A percentile compares a stretch with the other conserved stretches of the same genome.
phyloP scores from a whole-genome alignment of 371 early-diverging fungal genomes.

The Chytridium lagenaria region DNA sequence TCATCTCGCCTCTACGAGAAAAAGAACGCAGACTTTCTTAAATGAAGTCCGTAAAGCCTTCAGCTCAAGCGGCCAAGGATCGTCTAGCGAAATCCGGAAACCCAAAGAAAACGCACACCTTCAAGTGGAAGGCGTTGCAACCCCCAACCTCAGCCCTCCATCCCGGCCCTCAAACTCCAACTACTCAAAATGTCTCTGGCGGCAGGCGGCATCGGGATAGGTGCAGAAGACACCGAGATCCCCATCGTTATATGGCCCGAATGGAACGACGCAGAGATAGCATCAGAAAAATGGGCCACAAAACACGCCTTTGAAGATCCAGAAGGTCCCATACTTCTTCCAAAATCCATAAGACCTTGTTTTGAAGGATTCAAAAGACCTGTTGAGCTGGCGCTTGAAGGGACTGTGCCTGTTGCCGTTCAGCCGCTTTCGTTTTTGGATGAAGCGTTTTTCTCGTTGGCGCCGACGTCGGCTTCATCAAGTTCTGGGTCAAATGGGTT shows the following conservation, averaged over 20 bases:
- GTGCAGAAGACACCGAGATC: conserved; percentile 35
- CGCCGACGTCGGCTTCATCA: conserved; percentile 16
- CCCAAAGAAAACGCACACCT: conserved; percentile 39
- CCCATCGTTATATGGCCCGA: conserved; percentile 58
- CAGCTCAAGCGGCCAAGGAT: conserved; percentile 18
- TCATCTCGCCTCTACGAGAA: no score
- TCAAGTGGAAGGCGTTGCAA: conserved; percentile 28
- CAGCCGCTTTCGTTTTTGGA: conserved; percentile 33
- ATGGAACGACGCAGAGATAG: conserved; percentile 58
- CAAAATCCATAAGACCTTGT: conserved; percentile 36
- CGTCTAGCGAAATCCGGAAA: conserved; percentile 44
- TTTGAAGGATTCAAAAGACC: conserved; percentile 47
- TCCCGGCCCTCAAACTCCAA: conserved; percentile 22
- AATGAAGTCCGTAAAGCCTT: conserved; percentile 10
- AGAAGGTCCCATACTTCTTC: conserved; percentile 46
- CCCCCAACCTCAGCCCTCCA: conserved; percentile 17
- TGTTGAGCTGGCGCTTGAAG: conserved; percentile 40
- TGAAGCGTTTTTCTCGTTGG: conserved; percentile 24
- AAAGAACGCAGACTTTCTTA: no score
- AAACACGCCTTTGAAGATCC: conserved; percentile 62
- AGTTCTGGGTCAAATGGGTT: conserved; percentile 1
- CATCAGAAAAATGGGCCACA: conserved; percentile 58
- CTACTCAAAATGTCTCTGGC: conserved; percentile 17
- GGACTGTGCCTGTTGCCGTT: conserved; percentile 32
- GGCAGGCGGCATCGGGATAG: conserved; percentile 4